Conservation (phyloP, 805 yeast genomes). For the Schwanniomyces yamadae region DNA sequence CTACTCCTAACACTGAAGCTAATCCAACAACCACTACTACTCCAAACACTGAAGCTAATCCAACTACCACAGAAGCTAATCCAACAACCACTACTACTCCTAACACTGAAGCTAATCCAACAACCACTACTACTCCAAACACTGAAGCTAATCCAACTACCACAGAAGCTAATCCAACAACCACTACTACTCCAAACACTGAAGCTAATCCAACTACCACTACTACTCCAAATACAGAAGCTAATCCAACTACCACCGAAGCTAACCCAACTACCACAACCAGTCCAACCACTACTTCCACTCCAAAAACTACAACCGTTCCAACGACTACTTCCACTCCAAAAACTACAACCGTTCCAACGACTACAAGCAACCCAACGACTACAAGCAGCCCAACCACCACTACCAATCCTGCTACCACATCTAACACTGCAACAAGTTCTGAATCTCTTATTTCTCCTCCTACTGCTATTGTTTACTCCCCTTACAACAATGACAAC, state of each 20-base stretch:
- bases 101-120: conserved; percentile 11
- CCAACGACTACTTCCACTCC: conserved; percentile 8
- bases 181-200: conserved; percentile 13
- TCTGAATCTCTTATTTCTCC: conserved; percentile 19
- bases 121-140: conserved; percentile 14
- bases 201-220: conserved; percentile 6
- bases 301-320: conserved; percentile 16
- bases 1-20: conserved; percentile 11
- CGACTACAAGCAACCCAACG: conserved; percentile 13
- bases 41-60: conserved; percentile 6
- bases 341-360: conserved; percentile 8
- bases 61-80: conserved; percentile 10
- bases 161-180: conserved; percentile 13
- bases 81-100: conserved; percentile 12
- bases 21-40: conserved; percentile 16
- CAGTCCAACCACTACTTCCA: conserved; percentile 12
- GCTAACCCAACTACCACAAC: conserved; percentile 21
- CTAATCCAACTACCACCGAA: conserved; percentile 7
- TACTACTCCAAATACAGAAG: conserved; percentile 6
- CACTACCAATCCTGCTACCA: conserved; percentile 12
- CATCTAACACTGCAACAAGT: conserved; percentile 9
- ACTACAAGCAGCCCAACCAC: conserved; percentile 14
- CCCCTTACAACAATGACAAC: conserved; percentile 72
- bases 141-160: conserved; percentile 18
- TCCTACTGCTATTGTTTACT: conserved; percentile 67